phyloP scores from a whole-genome alignment of 305 asterid genomes.

The Caryopteris hybrid region DNA sequence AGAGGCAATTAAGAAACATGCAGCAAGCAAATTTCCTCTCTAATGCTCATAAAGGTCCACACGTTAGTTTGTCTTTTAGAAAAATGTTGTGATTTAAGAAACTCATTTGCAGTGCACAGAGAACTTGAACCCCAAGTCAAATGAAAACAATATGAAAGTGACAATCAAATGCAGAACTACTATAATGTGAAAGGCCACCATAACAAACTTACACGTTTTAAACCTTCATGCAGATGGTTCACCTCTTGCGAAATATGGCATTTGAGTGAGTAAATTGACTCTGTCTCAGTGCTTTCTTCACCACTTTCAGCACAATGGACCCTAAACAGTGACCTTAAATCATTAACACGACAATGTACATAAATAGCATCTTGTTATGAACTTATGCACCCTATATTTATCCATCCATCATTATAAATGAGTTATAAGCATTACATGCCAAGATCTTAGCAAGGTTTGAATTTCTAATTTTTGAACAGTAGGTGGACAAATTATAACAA shows the following conservation, averaged over 20 bases:
- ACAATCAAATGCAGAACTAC: constrained; percentile 8
- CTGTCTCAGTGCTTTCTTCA: constrained; percentile 88
- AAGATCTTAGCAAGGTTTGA: background rate
- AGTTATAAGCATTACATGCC: background rate
- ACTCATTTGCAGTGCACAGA: constrained; percentile 1
- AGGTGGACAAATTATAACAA: background rate
- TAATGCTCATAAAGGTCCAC: background rate
- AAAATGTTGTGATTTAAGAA: background rate
- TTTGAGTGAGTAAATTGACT: constrained; percentile 86
- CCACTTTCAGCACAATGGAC: constrained; percentile 97
- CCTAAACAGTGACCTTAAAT: constrained; percentile 63
- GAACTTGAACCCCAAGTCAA: constrained; percentile 4
- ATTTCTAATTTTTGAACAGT: background rate
- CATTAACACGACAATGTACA: constrained; percentile 1
- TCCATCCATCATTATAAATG: background rate
- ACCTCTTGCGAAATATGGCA: constrained; percentile 99
- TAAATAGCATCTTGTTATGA: constrained; percentile 7
- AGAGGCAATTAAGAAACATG: background rate
- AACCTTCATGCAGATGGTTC: constrained; percentile 97
- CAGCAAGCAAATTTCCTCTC: background rate
- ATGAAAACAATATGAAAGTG: background rate
- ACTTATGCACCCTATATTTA: constrained; percentile 17
- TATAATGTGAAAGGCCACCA: constrained; percentile 10
- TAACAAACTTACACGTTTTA: constrained; percentile 67
- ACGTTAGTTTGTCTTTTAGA: background rate